A percentile compares a stretch with the other conserved stretches of the same genome.
These are phyloP conservation scores for Trichoderma endophyticum DNA, from an alignment of 2,329 filamentous ascomycete species.

Conservation along the genomic window DNA sequence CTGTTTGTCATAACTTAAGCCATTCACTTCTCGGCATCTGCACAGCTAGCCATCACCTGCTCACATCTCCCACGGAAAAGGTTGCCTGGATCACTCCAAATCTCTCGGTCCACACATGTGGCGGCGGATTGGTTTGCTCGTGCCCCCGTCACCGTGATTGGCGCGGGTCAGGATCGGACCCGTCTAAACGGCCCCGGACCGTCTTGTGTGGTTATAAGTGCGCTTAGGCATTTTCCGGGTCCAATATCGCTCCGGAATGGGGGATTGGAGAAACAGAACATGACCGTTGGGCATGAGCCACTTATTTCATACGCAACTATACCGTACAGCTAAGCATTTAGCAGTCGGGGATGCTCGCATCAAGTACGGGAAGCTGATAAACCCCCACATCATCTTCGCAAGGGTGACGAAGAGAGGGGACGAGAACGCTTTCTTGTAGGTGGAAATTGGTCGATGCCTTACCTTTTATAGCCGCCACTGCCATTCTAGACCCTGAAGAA, in stretches of 20 bases:
- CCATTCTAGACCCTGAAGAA: background rate
- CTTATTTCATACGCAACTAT: background rate
- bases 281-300: slow-evolving; percentile 7
- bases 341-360: slow-evolving; percentile 3
- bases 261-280: background rate
- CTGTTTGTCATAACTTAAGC: background rate
- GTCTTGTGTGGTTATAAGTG: background rate
- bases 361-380: background rate
- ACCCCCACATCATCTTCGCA: slow-evolving; percentile 1
- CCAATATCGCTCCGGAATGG: background rate
- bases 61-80: background rate
- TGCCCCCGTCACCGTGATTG: slow-evolving; percentile 7
- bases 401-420: slow-evolving; percentile 12
- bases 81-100: background rate
- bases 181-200: slow-evolving; percentile 8
- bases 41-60: background rate
- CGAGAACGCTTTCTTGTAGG: background rate
- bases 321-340: background rate
- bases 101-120: background rate
- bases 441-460: slow-evolving; percentile 3
- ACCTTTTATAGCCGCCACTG: slow-evolving; percentile 5
- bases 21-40: background rate
- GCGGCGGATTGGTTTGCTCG: background rate
- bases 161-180: slow-evolving; percentile 11
- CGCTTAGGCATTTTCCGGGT: slow-evolving; percentile 14